phyloP scores from a whole-genome alignment of 176 grass and related monocot genomes.

The Bothriochloa decipiens region DNA sequence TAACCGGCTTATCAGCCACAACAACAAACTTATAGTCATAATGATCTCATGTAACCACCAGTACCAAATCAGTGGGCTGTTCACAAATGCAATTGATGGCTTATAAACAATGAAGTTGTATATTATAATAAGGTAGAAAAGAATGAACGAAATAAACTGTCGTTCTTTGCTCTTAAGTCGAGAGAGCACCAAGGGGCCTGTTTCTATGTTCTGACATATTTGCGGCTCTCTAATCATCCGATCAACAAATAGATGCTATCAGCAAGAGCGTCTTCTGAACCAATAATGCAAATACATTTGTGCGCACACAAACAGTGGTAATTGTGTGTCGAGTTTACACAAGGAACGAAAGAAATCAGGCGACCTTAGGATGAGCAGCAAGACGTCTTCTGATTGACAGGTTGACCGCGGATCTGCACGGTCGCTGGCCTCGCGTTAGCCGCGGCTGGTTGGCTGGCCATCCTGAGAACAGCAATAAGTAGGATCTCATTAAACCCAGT shows the following conservation, averaged over 20 bases:
- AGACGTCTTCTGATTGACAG: constrained; percentile 62
- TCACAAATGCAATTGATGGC: background rate
- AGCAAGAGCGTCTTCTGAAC: background rate
- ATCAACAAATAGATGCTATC: background rate
- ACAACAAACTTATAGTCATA: background rate
- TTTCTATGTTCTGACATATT: constrained; percentile 8
- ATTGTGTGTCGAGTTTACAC: constrained; percentile 2
- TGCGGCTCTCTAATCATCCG: constrained; percentile 28
- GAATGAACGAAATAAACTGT: background rate
- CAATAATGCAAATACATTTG: constrained; percentile 32
- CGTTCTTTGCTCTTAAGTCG: background rate
- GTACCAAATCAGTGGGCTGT: background rate
- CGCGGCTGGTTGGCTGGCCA: constrained; percentile 72
- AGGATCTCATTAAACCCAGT: background rate
- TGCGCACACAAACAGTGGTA: background rate
- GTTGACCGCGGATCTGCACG: constrained; percentile 67
- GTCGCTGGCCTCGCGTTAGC: constrained; percentile 58
- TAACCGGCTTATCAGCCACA: too few species aligned
- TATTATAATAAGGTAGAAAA: background rate
- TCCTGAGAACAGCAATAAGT: constrained; percentile 45
- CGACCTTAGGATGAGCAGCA: constrained; percentile 64
- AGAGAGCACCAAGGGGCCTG: background rate
- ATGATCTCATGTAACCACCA: background rate
- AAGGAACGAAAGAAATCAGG: background rate
- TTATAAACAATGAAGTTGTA: background rate